Evolutionary conservation across 805 yeast species (phyloP).

Genomic region (Spathaspora arborariae): DNA sequence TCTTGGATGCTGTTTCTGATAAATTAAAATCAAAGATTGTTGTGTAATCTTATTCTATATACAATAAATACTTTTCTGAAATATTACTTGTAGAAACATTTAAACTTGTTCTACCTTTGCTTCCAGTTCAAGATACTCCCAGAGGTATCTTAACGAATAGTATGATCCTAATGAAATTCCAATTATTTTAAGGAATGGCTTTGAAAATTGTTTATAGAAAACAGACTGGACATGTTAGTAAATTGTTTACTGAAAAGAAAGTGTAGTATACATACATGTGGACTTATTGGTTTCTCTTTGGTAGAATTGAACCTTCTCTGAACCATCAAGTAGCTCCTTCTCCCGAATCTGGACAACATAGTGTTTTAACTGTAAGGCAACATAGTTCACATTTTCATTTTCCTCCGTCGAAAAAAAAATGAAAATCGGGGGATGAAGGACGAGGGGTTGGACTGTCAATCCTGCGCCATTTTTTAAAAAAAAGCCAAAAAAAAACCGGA

Average conservation of each 20-base stretch:
- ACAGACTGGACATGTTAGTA: neutral
- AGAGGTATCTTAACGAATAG: constrained; percentile 11
- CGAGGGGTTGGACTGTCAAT: neutral
- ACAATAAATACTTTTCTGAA: neutral
- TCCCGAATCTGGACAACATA: neutral
- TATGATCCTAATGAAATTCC: constrained; percentile 13
- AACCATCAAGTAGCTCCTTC: neutral
- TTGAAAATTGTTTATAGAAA: constrained; percentile 14
- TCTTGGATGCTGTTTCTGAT: constrained; percentile 71
- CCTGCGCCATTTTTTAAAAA: neutral
- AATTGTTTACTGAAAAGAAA: no score
- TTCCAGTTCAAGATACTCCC: constrained; percentile 8
- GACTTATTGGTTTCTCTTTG: neutral
- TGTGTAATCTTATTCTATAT: constrained; percentile 1
- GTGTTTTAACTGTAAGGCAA: neutral
- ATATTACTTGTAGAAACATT: neutral
- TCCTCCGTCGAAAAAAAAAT: neutral
- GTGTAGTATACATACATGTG: constrained; percentile 5
- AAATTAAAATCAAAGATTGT: constrained; percentile 34
- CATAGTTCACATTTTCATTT: neutral
- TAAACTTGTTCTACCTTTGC: neutral
- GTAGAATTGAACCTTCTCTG: constrained; percentile 2
- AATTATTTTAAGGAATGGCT: constrained; percentile 15
- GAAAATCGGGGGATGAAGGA: neutral
- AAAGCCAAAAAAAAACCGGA: no score